Evolutionary conservation across 2,329 filamentous ascomycete species (phyloP), one percentile per base, ranked within the genome.

Genomic region (Pezicula radicicola): DNA sequence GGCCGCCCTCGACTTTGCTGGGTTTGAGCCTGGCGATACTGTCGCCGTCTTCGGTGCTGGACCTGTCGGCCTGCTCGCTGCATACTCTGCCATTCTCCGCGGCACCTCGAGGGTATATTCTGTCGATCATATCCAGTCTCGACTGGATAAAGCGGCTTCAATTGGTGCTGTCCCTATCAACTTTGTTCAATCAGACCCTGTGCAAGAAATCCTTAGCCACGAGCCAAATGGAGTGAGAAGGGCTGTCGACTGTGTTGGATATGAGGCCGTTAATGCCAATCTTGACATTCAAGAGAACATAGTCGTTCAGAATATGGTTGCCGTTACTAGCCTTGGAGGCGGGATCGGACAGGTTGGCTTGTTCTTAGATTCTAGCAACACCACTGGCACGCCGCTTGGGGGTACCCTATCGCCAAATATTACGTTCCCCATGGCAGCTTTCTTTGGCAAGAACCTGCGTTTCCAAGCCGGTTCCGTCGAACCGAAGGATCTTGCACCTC

Each of bases 91-190:
- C 1, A 41, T 66, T 4, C 49, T 70, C 3, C 60, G 68, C 2
- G 68, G 68, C 9, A 68, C 67, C 7, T 55, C 55, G 5, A 55
- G 51, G 5, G 66, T 70, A 4, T 70, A 67, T 51, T 51, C 54
- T 18, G 59, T 70, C 19, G 68, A 70, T 51, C 57, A 51, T 15
- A 60, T 66, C 7, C 58, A 56, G 0, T 53, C 54, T 44, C 55
- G 64, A 6, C 56, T 70, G 9, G 60, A 56, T 1, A 54, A 55
- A 7, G 68, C 65, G 1, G 56, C 54, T 6, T 60, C 56, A 6
- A 63, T 70, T 33, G 66, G 67, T 6, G 67, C 67, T 8, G 64
- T 68, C n/a, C 66, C 68, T 0, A 69, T 70, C 54, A 59, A 69
- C 50, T 69, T 70, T 53, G 56, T 42, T 3, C 35, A 54, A 3